Evolutionary conservation across 495 filamentous ascomycete genomes (phyloP), one percentile per base, ranked within the genome.

Genomic region (Pyrenula massariospora): DNA sequence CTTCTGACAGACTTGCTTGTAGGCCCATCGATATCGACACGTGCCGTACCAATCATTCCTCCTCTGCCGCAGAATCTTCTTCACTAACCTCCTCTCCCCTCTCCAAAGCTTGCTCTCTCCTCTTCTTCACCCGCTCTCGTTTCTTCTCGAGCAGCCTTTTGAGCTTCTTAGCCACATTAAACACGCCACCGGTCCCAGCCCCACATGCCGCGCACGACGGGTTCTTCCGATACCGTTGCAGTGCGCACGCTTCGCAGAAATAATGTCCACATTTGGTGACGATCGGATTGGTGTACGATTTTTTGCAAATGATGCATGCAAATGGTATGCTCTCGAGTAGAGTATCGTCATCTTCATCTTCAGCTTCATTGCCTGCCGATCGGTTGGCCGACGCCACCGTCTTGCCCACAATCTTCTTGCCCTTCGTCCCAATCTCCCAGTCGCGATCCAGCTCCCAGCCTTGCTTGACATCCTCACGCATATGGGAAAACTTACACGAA

Each of bases 371-470:
- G 19, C 68, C 67, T 10, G 60, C 73, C 1, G 63, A 60, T 21
- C 73, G 71, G 55, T 68, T 72, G 1, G 80, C 83, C 56, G 79
- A 82, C 1, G 85, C 82, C 1, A 88, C 73, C 12, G 82, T 77
- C 42, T 77, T 83, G 12, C 84, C 87, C 10, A 64, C 72, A 1
- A 82, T 56, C 47, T 83, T 82, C 66, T 89, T 89, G 22, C 86
- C 85, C 60, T 90, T 89, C 3, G 82, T 88, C 2, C 79, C 81
- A 25, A 80, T 83, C 66, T 97, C 93, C 93, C 93, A 98, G 21
- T 97, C 94, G 12, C 78, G 75, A 67, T 98, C 93, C 11, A 97
- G 73, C 64, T 97, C 88, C 94, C 94, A 98, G 1, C 93, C 93
- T 69, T 89, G 85, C 51, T 89, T 87, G 65, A 94, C 92, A 68